Evolutionary conservation across 257 asterid species (phyloP), one percentile per base, ranked within the genome.

Genomic region (Cynanchum wilfordii): DNA sequence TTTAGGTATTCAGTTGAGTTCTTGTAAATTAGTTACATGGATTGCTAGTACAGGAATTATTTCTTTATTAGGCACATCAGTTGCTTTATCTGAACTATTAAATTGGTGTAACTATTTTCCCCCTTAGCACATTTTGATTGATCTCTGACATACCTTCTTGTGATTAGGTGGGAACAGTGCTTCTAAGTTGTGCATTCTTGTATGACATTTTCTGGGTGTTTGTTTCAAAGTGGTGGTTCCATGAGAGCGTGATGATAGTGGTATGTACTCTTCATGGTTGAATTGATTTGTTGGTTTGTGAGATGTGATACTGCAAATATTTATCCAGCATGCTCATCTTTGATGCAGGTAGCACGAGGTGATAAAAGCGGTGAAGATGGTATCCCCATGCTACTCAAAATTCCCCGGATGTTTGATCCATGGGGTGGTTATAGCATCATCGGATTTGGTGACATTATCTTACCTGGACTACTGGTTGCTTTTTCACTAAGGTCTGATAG

Each of bases 171-270:
- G 99, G 99, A 79, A 87, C 99, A 9, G 96, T 95, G 71, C 90
- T 95, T 33, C 96, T 95, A 49, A 76, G 95, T 45, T 92, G 97
- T 76, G 96, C 98, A 6, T 90, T 95, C 86, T 74, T 95, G 74
- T 95, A 95, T 44, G 99, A 95, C 82, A 93, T 95, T 13, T 90
- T 92, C 75, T 95, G 99, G 99, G 99, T 95, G 75, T 95, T 95
- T 63, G 77, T 90, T 82, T 89, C 99, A 60, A 89, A 95, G 77
- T 76, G 80, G 92, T 84, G 86, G 97, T 95, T 95, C 88, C 86
- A 92, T 24, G 86, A 95, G 89, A 95, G 99, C 50, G 97, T 95
- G 64, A 95, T 95, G 99, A 95, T 95, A 80, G 99, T 95, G 93
- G 99, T 95, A 75, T 80, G 90, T 69, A 64, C 45, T 62, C 66